These are phyloP conservation scores for Fistulinella prunicolor DNA, from an alignment of 768 basidiomycete species.

Conservation along the genomic window DNA sequence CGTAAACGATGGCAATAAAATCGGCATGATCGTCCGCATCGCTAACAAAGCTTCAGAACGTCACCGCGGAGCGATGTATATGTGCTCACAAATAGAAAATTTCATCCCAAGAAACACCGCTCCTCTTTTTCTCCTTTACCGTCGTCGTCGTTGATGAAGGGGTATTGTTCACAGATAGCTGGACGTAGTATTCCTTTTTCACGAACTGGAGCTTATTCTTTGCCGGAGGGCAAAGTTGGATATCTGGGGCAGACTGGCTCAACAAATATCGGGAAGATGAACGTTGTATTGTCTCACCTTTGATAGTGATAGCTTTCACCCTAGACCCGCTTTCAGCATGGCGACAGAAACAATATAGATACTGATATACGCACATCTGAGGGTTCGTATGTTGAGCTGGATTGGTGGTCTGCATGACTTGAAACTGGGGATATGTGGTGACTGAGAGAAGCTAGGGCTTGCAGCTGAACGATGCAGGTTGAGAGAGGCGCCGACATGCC, in stretches of 20 bases:
- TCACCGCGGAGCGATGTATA: background rate
- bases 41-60: background rate
- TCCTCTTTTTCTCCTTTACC: background rate
- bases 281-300: background rate
- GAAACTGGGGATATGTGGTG: too few relatives aligned
- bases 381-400: too few relatives aligned
- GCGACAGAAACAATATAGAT: too few relatives aligned
- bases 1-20: background rate
- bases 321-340: too few relatives aligned
- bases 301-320: conserved; percentile 2
- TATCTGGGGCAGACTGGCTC: conserved; percentile 4
- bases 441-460: too few relatives aligned
- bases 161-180: background rate
- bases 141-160: background rate
- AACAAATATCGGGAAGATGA: too few relatives aligned
- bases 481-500: too few relatives aligned
- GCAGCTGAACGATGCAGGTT: too few relatives aligned
- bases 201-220: too few relatives aligned
- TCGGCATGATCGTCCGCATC: background rate
- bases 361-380: too few relatives aligned
- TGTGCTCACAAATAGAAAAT: background rate
- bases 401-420: too few relatives aligned
- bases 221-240: conserved; percentile 1
- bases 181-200: too few relatives aligned
- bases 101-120: background rate